Base-by-base conservation (phyloP, 163 green algal genomes). In the Coccomyxa subellipsoidea region DNA sequence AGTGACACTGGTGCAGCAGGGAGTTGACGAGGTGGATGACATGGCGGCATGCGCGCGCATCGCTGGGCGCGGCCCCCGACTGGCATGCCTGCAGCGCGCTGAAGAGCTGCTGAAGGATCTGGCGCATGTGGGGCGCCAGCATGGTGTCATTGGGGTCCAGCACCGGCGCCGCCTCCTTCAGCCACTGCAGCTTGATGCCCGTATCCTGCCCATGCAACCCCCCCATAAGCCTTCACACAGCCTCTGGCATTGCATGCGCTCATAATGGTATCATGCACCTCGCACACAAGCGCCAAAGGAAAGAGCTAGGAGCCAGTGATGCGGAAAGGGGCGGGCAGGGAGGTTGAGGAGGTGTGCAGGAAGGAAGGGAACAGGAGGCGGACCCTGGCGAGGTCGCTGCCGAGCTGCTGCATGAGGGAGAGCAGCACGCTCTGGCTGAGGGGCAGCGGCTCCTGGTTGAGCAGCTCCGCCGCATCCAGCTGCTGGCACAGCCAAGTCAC, bases 401-500 rank as follows among this genome's bases (percentile, higher is more conserved):
- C 84, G 32, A 98, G 88, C 89, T 97, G 94, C 78, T 96, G 92
- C 76, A 96, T 81, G 54, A 97, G 86, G 34, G 89, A 91, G 78
- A 98, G 87, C 70, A 98, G 84, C 27, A 93, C 87, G 47, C 83
- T 79, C 85, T 95, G 92, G 32, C 77, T 87, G 8, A 93, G 84
- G 10, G 80, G 73, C n/a, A 38, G n/a, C 82, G 38, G 54, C n/a
- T 70, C 71, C 66, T 69, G 75, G 18, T 12, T 69, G 3, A 91
- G 78, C 76, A 94, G 82, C 0, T 86, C 18, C 1, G 34, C 78
- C 5, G 86, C 85, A 80, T 91, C 84, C 15, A 90, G 70, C 78
- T 94, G 87, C 9, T 69, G 36, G 79, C 92, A 96, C 35, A 97
- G 87, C 94, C 94, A 98, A 31, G 86, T 72, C 34, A 98, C 90